These are phyloP conservation scores for Colletotrichum cuscutae DNA, from an alignment of 2,329 filamentous ascomycete genomes.

Conservation along the genomic window DNA sequence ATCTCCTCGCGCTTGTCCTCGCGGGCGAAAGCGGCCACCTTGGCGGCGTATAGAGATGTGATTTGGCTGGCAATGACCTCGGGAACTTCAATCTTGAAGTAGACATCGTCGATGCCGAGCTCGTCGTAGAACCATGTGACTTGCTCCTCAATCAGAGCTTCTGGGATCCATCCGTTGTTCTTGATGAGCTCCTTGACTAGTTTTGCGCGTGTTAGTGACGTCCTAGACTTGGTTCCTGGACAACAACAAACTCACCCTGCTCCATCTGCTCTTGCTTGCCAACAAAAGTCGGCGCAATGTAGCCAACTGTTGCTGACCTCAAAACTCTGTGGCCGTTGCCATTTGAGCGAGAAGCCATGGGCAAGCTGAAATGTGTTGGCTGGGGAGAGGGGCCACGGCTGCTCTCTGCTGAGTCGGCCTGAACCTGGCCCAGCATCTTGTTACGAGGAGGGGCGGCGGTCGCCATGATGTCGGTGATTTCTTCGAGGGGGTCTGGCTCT, in stretches of 20 bases:
- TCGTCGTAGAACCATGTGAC: conserved; percentile 98
- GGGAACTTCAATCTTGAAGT: conserved; percentile 90
- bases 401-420: conserved; percentile 50
- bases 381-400: conserved; percentile 84
- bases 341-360: conserved; percentile 61
- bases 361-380: conserved; percentile 84
- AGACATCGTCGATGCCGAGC: conserved; percentile 97
- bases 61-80: conserved; percentile 93
- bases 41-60: conserved; percentile 95
- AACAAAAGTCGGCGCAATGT: conserved; percentile 93
- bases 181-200: conserved; percentile 83
- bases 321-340: conserved; percentile 78
- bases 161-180: conserved; percentile 86
- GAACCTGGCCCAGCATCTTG: conserved; percentile 54
- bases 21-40: conserved; percentile 91
- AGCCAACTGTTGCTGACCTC: conserved; percentile 90
- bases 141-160: conserved; percentile 83
- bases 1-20: conserved; percentile 96
- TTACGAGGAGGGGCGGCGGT: conserved; percentile 47
- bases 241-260: conserved; percentile 62
- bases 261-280: conserved; percentile 94
- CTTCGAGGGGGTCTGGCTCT: conserved; percentile 51
- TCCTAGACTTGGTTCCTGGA: neutral
- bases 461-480: conserved; percentile 44
- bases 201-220: neutral